These are phyloP conservation scores for Dothiorella sarmentorum DNA, from an alignment of 2,329 filamentous ascomycete species.

Conservation along the genomic window DNA sequence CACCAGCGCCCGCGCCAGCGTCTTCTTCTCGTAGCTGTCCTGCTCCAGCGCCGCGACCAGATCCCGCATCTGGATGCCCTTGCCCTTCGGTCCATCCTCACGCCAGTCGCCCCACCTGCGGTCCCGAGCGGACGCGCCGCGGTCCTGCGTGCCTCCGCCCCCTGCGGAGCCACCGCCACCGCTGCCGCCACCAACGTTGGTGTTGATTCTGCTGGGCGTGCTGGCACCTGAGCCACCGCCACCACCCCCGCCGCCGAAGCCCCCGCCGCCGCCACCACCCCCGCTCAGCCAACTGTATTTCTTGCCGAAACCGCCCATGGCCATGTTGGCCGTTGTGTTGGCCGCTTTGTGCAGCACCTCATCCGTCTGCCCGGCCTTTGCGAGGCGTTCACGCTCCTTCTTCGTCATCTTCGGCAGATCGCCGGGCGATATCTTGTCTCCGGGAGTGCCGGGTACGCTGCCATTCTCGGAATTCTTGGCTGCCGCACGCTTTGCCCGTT, in stretches of 20 bases:
- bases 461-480: slow-evolving; percentile 21
- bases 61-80: slow-evolving; percentile 78
- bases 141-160: slow-evolving; percentile 33
- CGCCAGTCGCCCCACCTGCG: slow-evolving; percentile 69
- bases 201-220: slow-evolving; percentile 31
- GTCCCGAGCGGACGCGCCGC: slow-evolving; percentile 54
- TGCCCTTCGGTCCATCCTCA: slow-evolving; percentile 67
- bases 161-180: slow-evolving; percentile 25
- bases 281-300: slow-evolving; percentile 74
- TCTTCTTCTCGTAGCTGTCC: slow-evolving; percentile 65
- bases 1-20: slow-evolving; percentile 36
- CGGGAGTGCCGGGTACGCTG: slow-evolving; percentile 28
- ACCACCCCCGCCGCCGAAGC: slow-evolving; percentile 29
- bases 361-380: slow-evolving; percentile 71
- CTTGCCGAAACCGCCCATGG: slow-evolving; percentile 66
- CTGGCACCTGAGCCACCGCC: slow-evolving; percentile 28
- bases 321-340: slow-evolving; percentile 77
- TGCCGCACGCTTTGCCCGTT: slow-evolving; percentile 42
- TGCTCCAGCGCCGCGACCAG: slow-evolving; percentile 75
- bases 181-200: slow-evolving; percentile 21
- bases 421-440: slow-evolving; percentile 25
- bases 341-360: slow-evolving; percentile 76
- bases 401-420: slow-evolving; percentile 62
- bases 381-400: slow-evolving; percentile 78
- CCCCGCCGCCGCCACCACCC: not conserved